These are phyloP conservation scores for Flaveria floridana DNA, from an alignment of 140 eudicot genomes.

Conservation along the genomic window DNA sequence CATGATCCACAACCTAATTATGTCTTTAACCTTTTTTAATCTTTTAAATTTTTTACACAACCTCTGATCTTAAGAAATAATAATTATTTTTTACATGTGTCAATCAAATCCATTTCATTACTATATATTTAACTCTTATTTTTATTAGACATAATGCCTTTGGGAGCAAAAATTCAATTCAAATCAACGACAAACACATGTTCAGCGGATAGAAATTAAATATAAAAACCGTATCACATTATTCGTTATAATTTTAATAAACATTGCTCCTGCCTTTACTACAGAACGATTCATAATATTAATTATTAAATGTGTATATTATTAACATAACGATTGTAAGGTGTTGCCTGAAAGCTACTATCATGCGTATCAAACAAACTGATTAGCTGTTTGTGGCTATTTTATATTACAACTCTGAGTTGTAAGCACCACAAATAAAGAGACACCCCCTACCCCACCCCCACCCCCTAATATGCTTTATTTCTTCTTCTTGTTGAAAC, in stretches of 20 bases:
- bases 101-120: no score
- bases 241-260: not conserved
- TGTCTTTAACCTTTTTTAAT: no score
- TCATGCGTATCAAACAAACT: slow-evolving; percentile 42
- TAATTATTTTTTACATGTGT: no score
- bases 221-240: not conserved
- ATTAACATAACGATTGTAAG: slow-evolving; percentile 30
- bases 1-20: no score
- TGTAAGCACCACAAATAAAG: slow-evolving; percentile 39
- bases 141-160: no score
- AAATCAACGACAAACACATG: not conserved
- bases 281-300: slow-evolving; percentile 9
- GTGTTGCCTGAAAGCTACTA: slow-evolving; percentile 35
- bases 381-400: slow-evolving; percentile 39
- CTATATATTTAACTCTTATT: not conserved
- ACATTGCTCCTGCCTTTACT: slow-evolving; percentile 16
- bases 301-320: not conserved
- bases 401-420: slow-evolving; percentile 35
- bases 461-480: slow-evolving; percentile 12
- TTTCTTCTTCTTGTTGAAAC: slow-evolving; percentile 32
- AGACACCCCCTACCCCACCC: slow-evolving; percentile 21
- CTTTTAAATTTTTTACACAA: no score
- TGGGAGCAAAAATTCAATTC: not conserved
- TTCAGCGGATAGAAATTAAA: not conserved
- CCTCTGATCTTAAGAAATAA: no score